phyloP scores from a whole-genome alignment of 257 asterid species.

The Oldenlandia corymbosa region DNA sequence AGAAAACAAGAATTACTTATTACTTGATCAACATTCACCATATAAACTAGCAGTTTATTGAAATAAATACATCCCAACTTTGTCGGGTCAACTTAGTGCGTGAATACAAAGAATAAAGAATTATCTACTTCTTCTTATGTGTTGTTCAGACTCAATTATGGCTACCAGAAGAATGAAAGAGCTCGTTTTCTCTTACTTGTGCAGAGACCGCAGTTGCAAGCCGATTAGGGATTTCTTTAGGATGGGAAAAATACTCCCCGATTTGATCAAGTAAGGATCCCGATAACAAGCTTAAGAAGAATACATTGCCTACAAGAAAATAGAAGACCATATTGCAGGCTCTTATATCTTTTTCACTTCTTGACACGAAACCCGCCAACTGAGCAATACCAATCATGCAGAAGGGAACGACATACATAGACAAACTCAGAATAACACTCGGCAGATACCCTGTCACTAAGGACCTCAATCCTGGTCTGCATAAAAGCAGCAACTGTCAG shows the following conservation, averaged over 20 bases:
- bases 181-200: constrained; percentile 46
- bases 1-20: constrained; percentile 11
- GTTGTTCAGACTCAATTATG: not conserved
- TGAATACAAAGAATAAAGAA: not conserved
- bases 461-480: constrained; percentile 86
- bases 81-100: not conserved
- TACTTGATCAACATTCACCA: not conserved
- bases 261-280: constrained; percentile 91
- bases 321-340: constrained; percentile 91
- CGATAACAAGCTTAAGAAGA: constrained; percentile 76
- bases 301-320: constrained; percentile 84
- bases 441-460: constrained; percentile 88
- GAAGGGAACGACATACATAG: constrained; percentile 65
- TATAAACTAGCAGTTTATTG: not conserved
- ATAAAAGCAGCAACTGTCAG: constrained; percentile 13
- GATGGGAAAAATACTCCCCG: constrained; percentile 76
- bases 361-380: constrained; percentile 67
- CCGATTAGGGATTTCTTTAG: constrained; percentile 70
- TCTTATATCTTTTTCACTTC: constrained; percentile 74
- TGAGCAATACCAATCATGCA: constrained; percentile 66
- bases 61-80: not conserved
- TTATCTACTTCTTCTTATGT: not conserved
- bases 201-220: constrained; percentile 89
- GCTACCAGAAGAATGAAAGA: not conserved
- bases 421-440: constrained; percentile 74